Evolutionary conservation across 306 rosid genomes (phyloP).

Genomic region (Dryas drummondii): DNA sequence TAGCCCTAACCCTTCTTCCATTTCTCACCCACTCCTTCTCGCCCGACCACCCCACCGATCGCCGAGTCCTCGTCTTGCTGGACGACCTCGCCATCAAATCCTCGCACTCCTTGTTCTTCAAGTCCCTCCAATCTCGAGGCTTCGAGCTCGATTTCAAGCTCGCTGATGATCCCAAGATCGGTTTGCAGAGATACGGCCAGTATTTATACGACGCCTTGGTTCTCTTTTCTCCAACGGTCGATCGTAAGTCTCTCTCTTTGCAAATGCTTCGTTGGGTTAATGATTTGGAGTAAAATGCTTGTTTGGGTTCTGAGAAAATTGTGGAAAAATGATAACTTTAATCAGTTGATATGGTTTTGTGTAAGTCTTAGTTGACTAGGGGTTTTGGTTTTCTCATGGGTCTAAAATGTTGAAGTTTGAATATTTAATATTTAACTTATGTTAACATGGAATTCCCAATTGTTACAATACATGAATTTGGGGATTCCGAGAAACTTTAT

Average conservation of each 20-base stretch:
- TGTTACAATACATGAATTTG: not conserved
- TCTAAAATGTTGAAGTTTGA: not conserved
- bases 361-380: not conserved
- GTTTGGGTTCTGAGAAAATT: not conserved
- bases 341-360: not conserved
- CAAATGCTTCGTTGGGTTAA: no score
- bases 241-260: constrained; percentile 49
- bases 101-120: constrained; percentile 82
- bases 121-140: constrained; percentile 80
- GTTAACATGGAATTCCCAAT: no score
- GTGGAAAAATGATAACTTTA: not conserved
- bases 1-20: constrained; percentile 60
- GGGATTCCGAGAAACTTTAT: not conserved
- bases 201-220: constrained; percentile 78
- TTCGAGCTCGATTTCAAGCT: constrained; percentile 92
- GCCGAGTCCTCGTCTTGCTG: constrained; percentile 75
- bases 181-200: constrained; percentile 82
- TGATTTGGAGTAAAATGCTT: not conserved
- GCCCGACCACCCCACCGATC: constrained; percentile 66
- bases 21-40: constrained; percentile 64
- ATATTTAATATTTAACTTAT: no score
- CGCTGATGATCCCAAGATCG: constrained; percentile 82
- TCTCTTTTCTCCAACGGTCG: constrained; percentile 75
- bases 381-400: no score
- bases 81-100: constrained; percentile 87